Evolutionary conservation across 768 basidiomycete species (phyloP).

Genomic region (Stropharia rugosoannulata): DNA sequence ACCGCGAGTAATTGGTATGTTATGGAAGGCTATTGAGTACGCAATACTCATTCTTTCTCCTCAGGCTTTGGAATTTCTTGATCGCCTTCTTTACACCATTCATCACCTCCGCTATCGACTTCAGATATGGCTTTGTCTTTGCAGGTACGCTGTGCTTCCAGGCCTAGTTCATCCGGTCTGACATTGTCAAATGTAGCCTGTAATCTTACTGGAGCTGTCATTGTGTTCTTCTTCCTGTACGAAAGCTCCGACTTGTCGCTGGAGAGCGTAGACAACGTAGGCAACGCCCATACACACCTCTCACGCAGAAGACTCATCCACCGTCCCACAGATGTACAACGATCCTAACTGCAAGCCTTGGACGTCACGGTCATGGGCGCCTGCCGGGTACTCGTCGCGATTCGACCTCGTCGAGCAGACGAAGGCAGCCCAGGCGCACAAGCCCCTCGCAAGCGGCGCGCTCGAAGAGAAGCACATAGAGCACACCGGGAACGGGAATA

Average conservation of each 20-base stretch:
- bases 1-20: slow-evolving; percentile 58
- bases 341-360: slow-evolving; percentile 66
- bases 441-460: slow-evolving; percentile 19
- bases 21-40: background rate
- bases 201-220: slow-evolving; percentile 55
- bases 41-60: background rate
- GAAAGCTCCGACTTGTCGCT: slow-evolving; percentile 67
- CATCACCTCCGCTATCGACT: slow-evolving; percentile 55
- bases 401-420: slow-evolving; percentile 44
- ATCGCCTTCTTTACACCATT: slow-evolving; percentile 81
- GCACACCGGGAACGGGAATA: background rate
- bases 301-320: background rate
- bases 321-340: slow-evolving; percentile 52
- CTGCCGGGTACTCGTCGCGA: slow-evolving; percentile 49
- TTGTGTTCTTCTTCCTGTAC: slow-evolving; percentile 77
- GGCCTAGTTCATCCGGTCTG: background rate
- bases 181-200: slow-evolving; percentile 35
- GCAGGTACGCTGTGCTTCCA: slow-evolving; percentile 39
- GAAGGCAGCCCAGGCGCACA: slow-evolving; percentile 36
- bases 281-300: slow-evolving; percentile 14
- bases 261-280: slow-evolving; percentile 59
- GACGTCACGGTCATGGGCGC: slow-evolving; percentile 61
- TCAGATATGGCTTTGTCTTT: slow-evolving; percentile 70
- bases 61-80: slow-evolving; percentile 63
- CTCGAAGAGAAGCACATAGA: slow-evolving; percentile 25